Conservation (phyloP, 2,329 filamentous ascomycete species). For the Colletotrichum horii region DNA sequence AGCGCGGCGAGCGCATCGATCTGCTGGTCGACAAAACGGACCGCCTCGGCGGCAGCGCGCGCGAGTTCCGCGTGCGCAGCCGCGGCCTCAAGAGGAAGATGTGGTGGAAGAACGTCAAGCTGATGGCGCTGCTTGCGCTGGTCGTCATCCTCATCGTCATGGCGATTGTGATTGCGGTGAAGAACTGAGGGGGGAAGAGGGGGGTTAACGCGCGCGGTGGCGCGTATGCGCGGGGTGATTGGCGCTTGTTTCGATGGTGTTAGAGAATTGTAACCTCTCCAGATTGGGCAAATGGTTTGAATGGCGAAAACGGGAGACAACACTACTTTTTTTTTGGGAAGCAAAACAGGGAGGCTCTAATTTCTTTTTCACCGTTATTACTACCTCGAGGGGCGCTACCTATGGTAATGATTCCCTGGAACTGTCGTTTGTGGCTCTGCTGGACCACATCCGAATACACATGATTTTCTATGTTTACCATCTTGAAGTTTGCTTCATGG, state of each 20-base stretch:
- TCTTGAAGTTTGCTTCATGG: background rate
- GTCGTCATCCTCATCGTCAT: constrained; percentile 67
- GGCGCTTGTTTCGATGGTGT: constrained; percentile 4
- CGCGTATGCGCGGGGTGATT: background rate
- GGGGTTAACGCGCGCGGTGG: background rate
- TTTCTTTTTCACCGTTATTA: background rate
- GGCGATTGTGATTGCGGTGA: constrained; percentile 59
- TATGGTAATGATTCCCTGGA: background rate
- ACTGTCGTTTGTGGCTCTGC: constrained; percentile 7
- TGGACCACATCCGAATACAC: background rate
- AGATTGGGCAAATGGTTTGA: constrained; percentile 18
- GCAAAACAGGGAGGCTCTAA: constrained; percentile 16
- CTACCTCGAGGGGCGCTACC: background rate
- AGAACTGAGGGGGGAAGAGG: constrained; percentile 38
- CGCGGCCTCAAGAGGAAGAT: constrained; percentile 87
- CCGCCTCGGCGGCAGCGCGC: constrained; percentile 82
- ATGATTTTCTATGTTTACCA: background rate
- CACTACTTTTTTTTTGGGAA: constrained; percentile 8
- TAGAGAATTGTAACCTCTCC: background rate
- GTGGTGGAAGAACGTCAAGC: constrained; percentile 99
- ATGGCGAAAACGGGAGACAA: constrained; percentile 13
- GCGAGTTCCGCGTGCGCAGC: constrained; percentile 89
- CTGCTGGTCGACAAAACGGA: constrained; percentile 97
- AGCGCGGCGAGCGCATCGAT: constrained; percentile 92
- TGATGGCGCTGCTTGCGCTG: constrained; percentile 81